A percentile compares a stretch with the other conserved stretches of the same genome.
Conservation (phyloP, 2,329 filamentous ascomycete genomes). For the Exophiala sp. region DNA sequence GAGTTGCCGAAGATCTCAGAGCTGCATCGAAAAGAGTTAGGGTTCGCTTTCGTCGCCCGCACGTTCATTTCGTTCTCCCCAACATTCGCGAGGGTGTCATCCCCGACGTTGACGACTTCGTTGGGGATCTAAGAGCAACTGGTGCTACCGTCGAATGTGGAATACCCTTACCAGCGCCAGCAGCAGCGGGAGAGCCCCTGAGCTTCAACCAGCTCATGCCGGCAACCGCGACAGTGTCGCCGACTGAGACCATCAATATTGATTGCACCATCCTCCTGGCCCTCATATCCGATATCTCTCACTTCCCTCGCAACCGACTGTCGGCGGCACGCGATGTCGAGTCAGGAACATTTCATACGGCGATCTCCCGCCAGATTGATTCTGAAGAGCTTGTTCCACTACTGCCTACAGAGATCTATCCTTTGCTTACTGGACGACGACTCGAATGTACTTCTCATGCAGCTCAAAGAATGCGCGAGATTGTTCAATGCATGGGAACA, state of each 20-base stretch:
- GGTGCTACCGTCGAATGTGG: conserved; percentile 44
- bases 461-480: conserved; percentile 62
- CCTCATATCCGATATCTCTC: conserved; percentile 69
- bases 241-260: conserved; percentile 45
- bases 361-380: conserved; percentile 62
- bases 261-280: conserved; percentile 66
- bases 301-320: conserved; percentile 41
- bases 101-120: conserved; percentile 54
- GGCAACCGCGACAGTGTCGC: conserved; percentile 33
- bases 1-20: conserved; percentile 56
- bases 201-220: conserved; percentile 16
- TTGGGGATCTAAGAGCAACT: conserved; percentile 54
- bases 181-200: neutral
- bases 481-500: conserved; percentile 63
- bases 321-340: conserved; percentile 35
- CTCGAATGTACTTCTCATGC: conserved; percentile 67
- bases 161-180: conserved; percentile 4
- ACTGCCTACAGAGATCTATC: conserved; percentile 60
- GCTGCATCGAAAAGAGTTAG: conserved; percentile 54
- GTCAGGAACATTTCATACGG: conserved; percentile 54
- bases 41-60: conserved; percentile 58
- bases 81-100: conserved; percentile 52
- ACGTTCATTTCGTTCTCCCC: conserved; percentile 59
- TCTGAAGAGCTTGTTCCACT: conserved; percentile 61
- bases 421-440: conserved; percentile 52